Conservation (phyloP, 2,329 filamentous ascomycete species). For the Rhexocercosporidium sp. region DNA sequence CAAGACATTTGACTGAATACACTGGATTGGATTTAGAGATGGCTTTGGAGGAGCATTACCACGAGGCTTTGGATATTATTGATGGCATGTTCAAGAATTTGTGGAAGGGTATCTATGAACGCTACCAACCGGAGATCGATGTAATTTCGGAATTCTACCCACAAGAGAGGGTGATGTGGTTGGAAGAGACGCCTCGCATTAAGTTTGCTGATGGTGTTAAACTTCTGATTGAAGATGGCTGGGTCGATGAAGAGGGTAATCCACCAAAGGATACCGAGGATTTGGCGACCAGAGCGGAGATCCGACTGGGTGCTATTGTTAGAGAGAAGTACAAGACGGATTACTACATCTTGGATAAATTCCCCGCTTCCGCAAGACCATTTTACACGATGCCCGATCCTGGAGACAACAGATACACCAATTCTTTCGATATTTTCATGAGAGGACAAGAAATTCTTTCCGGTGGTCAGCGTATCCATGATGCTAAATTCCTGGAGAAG, state of each 20-base stretch:
- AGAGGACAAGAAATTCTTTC: constrained; percentile 92
- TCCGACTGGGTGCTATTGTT: constrained; percentile 81
- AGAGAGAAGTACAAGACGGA: constrained; percentile 88
- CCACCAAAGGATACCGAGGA: constrained; percentile 75
- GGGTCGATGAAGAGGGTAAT: constrained; percentile 78
- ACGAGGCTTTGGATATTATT: constrained; percentile 81
- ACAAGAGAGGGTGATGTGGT: constrained; percentile 83
- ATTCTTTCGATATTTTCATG: constrained; percentile 95
- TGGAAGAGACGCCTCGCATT: constrained; percentile 83
- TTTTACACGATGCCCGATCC: constrained; percentile 92
- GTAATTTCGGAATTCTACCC: constrained; percentile 84
- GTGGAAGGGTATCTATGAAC: constrained; percentile 72
- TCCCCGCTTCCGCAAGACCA: constrained; percentile 80
- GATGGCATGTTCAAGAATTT: constrained; percentile 84
- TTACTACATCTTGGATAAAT: constrained; percentile 94
- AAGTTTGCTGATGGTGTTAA: constrained; percentile 79
- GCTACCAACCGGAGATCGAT: constrained; percentile 75
- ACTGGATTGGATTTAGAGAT: constrained; percentile 93
- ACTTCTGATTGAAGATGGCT: constrained; percentile 80
- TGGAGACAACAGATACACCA: constrained; percentile 74
- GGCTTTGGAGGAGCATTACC: constrained; percentile 86
- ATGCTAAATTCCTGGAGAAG: constrained; percentile 73
- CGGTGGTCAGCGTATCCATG: constrained; percentile 91
- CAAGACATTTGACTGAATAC: constrained; percentile 92
- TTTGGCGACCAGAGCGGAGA: constrained; percentile 83